Conservation (phyloP, 2,329 filamentous ascomycete genomes). For the Ophioceras dolichostomum region DNA sequence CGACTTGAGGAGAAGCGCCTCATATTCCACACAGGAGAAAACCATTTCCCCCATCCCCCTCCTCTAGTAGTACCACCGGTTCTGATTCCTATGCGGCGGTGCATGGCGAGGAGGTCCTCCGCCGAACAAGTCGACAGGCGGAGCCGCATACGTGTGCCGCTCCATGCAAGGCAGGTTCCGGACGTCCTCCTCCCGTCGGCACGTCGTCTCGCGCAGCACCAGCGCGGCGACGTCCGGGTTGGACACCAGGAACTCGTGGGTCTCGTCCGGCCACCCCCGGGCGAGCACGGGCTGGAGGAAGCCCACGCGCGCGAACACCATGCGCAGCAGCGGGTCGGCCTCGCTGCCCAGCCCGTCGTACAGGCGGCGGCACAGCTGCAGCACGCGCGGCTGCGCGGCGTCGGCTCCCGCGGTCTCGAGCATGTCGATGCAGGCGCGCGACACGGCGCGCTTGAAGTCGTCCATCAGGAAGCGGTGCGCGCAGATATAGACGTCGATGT, state of each 20-base stretch:
- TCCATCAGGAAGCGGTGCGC: slow-evolving; percentile 34
- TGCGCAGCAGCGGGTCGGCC: slow-evolving; percentile 28
- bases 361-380: slow-evolving; percentile 28
- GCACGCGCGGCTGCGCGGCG: slow-evolving; percentile 28
- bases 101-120: too few species aligned
- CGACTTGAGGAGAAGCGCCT: too few species aligned
- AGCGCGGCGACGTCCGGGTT: slow-evolving; percentile 32
- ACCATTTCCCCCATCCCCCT: too few species aligned
- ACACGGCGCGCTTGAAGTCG: slow-evolving; percentile 28
- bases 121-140: too few species aligned
- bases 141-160: too few species aligned
- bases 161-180: neutral
- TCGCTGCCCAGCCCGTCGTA: slow-evolving; percentile 26
- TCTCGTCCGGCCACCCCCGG: slow-evolving; percentile 25
- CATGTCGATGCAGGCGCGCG: slow-evolving; percentile 30
- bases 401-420: slow-evolving; percentile 29
- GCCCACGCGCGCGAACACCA: slow-evolving; percentile 35
- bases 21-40: too few species aligned
- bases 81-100: too few species aligned
- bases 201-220: slow-evolving; percentile 33
- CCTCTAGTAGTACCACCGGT: too few species aligned
- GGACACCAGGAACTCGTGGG: slow-evolving; percentile 25
- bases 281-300: slow-evolving; percentile 33
- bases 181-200: slow-evolving; percentile 28
- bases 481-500: slow-evolving; percentile 35